phyloP scores from a whole-genome alignment of 768 basidiomycete species.

The Gyrodon lividus region DNA sequence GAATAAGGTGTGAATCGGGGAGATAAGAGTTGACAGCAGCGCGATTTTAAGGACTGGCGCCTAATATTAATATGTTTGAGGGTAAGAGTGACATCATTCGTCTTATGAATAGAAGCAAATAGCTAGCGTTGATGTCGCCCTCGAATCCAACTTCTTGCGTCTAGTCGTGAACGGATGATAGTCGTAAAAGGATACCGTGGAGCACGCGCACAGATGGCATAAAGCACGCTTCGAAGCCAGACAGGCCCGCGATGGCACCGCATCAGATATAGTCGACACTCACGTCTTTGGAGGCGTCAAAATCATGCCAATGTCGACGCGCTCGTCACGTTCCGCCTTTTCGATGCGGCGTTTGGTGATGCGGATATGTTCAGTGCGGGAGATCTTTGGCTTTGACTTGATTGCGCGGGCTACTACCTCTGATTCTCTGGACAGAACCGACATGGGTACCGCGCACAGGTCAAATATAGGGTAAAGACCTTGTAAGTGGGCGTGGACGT shows the following conservation, averaged over 20 bases:
- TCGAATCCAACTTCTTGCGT: too few relatives aligned
- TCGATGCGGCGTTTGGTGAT: slow-evolving; percentile 24
- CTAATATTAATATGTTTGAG: too few relatives aligned
- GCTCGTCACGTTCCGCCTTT: slow-evolving; percentile 45
- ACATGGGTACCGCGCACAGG: not conserved
- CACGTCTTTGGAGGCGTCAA: slow-evolving; percentile 39
- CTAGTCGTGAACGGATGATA: too few relatives aligned
- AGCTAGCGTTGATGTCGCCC: not conserved
- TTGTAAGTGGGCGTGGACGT: too few relatives aligned
- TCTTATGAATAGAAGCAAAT: slow-evolving; percentile 4
- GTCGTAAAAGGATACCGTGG: not conserved
- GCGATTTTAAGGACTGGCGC: not conserved
- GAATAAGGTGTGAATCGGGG: not conserved
- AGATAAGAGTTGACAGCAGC: slow-evolving; percentile 10
- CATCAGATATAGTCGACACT: slow-evolving; percentile 10
- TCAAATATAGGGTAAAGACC: too few relatives aligned
- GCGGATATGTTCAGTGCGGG: slow-evolving; percentile 1
- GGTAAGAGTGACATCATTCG: slow-evolving; percentile 23
- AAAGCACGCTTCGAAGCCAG: not conserved
- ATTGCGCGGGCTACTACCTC: not conserved
- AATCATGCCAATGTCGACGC: slow-evolving; percentile 35
- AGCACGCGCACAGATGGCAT: not conserved
- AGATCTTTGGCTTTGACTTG: not conserved
- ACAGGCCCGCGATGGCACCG: too few relatives aligned
- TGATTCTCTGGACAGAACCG: not conserved